phyloP scores from a whole-genome alignment of 106 monocot genomes.

The Allium cepa region DNA sequence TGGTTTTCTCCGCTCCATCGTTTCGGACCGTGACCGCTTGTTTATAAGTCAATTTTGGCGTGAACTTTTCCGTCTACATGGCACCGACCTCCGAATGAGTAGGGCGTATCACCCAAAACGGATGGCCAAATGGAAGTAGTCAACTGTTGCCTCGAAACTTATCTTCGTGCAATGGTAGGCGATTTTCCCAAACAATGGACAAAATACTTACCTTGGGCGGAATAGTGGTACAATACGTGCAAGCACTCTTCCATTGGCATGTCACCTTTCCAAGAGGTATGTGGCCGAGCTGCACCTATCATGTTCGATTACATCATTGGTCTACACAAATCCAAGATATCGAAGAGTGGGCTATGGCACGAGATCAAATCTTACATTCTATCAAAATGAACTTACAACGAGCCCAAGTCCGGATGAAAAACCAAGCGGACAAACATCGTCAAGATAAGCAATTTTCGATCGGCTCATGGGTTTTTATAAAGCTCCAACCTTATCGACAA shows the following conservation, averaged over 20 bases:
- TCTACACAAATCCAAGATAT: too few relatives aligned
- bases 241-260: background rate
- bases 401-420: background rate
- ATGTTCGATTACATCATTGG: background rate
- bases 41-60: background rate
- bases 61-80: too few relatives aligned
- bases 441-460: background rate
- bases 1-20: background rate
- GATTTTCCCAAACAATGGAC: background rate
- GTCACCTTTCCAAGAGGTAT: background rate
- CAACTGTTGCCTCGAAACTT: background rate
- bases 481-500: background rate
- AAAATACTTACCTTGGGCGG: background rate
- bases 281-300: background rate
- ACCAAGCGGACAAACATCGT: background rate
- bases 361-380: background rate
- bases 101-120: background rate
- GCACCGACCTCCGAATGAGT: background rate
- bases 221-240: background rate
- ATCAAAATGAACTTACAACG: background rate
- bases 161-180: background rate
- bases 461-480: background rate
- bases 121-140: too few relatives aligned
- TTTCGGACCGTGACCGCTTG: background rate
- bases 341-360: background rate